Base-by-base conservation (phyloP, 768 basidiomycete genomes). In the Phlebiopsis flavidoalba region DNA sequence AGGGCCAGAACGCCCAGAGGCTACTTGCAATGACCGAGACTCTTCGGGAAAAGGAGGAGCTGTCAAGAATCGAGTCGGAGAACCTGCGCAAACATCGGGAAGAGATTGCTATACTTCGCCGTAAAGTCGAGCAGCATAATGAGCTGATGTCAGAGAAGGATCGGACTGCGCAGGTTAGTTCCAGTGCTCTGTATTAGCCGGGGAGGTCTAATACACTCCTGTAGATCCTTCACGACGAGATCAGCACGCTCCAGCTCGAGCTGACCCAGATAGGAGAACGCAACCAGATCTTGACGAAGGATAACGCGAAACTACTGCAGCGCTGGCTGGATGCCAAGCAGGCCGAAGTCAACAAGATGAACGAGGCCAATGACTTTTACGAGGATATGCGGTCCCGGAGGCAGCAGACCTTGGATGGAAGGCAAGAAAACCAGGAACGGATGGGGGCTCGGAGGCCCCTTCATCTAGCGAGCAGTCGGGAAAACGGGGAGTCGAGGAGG, bases 271-370 rank as follows among this genome's bases (percentile, higher is more conserved):
- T 96, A 24, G 89, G 92, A 59, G 87, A 93, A 62, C 87, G 92
- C 37, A 97, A 96, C 71, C 80, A 85, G 68, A 87, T 79, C n/a
- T 82, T 99, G 36, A 85, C 85, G 53, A 89, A 88, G 67, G 96
- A 99, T 73, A 99, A 99, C 67, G 95, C 95, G 24, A 89, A 93
- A 68, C 84, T 99, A 26, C 80, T 98, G 1, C 94, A 97, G 71
- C 88, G 96, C 17, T 99, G 97, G 96, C 80, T 98, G 8, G 97
- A 98, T 68, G 88, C 89, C 64, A 97, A 97, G 75, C 93, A 97
- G 71, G 76, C 80, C 12, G 95, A 95, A 68, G 96, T 90, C 8
- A 93, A 95, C 73, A 87, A 87, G 75, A 91, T 99, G 91, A 98
- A 98, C 74, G 91, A 91, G 67, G 93, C 89, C 14, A 93, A 93